Evolutionary conservation across 768 basidiomycete genomes (phyloP), one percentile per base, ranked within the genome.

Genomic region (Tubosaeta sp.): DNA sequence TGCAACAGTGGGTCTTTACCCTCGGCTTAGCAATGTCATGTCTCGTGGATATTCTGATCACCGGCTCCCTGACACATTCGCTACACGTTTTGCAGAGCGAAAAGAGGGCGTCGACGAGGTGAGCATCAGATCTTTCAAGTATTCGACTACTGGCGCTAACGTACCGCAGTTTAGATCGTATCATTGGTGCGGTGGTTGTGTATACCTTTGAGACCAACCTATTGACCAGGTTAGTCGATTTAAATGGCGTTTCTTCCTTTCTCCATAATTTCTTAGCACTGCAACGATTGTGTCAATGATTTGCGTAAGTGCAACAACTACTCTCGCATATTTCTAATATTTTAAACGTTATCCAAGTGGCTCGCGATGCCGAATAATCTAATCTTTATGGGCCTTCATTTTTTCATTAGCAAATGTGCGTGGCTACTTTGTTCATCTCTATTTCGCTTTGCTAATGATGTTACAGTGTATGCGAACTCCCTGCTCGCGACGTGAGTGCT

Each of bases 141-240:
- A 3, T 9, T 21, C 27, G 19, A 29, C 16, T 31, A n/a, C 29
- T 19, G 12, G 31, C 1, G 6, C 27, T 34, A 22, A 43, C 14
- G 30, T 5, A 1, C 7, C 18, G 24, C 50, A 80, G 78, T 46
- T 54, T 81, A 58, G 76, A 79, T 51, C 71, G 72, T 8, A 54
- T 81, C 22, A 69, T 82, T 21, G 72, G 79, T 49, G 59, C 66
- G 0, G 66, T 80, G 41, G 76, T 80, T 35, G 54, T 78, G 1
- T 81, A 81, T 53, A 74, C 78, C 0, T 73, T 81, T 39, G 80
- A 82, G 57, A 79, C 73, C 31, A 80, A 79, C 49, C 62, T 74
- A 8, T 52, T 81, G 27, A 81, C 80, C 25, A 73, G 74, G 74
- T 76, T 42, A 22, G 52, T 57, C 39, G 3, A 22, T 24, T 34